phyloP scores from a whole-genome alignment of 805 yeast genomes.

The Ogataea methanolica region DNA sequence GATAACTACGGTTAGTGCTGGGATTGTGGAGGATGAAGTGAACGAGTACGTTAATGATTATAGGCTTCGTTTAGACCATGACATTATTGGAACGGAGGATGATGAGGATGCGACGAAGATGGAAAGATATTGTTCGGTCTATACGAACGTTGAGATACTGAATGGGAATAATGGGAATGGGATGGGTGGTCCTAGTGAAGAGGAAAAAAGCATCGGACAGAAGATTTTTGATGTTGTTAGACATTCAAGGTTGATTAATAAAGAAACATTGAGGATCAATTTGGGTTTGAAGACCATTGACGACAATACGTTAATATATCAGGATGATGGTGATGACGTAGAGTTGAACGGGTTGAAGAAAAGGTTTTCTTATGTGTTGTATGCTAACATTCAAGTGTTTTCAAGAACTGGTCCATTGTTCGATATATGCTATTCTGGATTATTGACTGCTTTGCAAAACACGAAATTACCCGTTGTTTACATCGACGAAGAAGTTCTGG shows the following conservation, averaged over 20 bases:
- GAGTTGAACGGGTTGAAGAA: constrained; percentile 33
- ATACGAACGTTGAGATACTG: constrained; percentile 72
- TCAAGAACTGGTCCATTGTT: constrained; percentile 79
- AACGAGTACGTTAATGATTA: constrained; percentile 37
- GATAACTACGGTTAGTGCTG: constrained; percentile 67
- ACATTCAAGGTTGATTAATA: constrained; percentile 50
- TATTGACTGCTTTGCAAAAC: constrained; percentile 56
- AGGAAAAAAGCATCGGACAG: constrained; percentile 75
- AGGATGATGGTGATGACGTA: constrained; percentile 20
- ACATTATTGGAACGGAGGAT: too few relatives aligned
- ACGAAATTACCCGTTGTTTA: constrained; percentile 64
- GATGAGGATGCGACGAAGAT: too few relatives aligned
- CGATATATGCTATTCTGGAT: constrained; percentile 69
- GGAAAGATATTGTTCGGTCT: constrained; percentile 37
- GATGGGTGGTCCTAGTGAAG: constrained; percentile 75
- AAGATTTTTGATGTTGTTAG: constrained; percentile 54
- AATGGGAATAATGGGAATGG: constrained; percentile 51
- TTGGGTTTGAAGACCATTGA: constrained; percentile 47
- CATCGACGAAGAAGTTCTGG: constrained; percentile 56
- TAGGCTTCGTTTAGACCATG: constrained; percentile 29
- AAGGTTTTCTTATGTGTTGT: constrained; percentile 53
- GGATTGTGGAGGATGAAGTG: constrained; percentile 52
- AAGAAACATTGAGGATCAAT: constrained; percentile 50
- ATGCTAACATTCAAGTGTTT: constrained; percentile 71
- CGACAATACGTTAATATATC: constrained; percentile 34